phyloP scores from a whole-genome alignment of 768 basidiomycete species.

The Collybiopsis confluens region DNA sequence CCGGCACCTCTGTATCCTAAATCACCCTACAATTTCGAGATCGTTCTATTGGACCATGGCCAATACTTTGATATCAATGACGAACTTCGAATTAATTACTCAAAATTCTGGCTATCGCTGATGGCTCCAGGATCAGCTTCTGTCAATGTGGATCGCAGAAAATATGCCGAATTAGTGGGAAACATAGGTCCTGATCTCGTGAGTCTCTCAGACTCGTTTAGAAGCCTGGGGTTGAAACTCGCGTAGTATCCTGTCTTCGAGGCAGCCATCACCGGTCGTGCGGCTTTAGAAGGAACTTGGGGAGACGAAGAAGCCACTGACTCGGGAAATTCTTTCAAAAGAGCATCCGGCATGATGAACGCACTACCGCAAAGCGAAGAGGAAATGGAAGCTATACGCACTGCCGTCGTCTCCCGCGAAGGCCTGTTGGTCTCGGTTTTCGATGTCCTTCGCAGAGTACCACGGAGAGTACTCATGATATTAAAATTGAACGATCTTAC shows the following conservation, averaged over 20 bases:
- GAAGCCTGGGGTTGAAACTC: neutral
- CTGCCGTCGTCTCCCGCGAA: constrained; percentile 78
- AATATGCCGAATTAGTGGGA: constrained; percentile 88
- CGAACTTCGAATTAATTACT: constrained; percentile 75
- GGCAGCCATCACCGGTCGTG: constrained; percentile 88
- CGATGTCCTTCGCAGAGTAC: constrained; percentile 81
- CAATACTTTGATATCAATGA: constrained; percentile 88
- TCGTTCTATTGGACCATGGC: constrained; percentile 91
- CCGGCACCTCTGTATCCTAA: constrained; percentile 55
- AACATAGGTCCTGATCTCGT: constrained; percentile 88
- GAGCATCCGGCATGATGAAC: constrained; percentile 77
- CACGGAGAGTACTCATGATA: constrained; percentile 79
- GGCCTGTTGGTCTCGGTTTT: constrained; percentile 84
- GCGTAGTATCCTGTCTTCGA: constrained; percentile 88
- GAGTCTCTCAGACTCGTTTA: constrained; percentile 18
- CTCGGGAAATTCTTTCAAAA: constrained; percentile 34
- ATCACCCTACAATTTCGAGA: constrained; percentile 94
- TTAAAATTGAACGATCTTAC: constrained; percentile 85
- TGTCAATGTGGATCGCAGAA: constrained; percentile 64
- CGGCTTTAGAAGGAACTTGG: constrained; percentile 64
- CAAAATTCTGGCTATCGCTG: constrained; percentile 87
- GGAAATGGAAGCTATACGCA: constrained; percentile 79
- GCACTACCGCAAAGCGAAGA: constrained; percentile 65
- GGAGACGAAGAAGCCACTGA: constrained; percentile 26
- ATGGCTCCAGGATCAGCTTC: constrained; percentile 67